A percentile compares a stretch with the other conserved stretches of the same genome.
phyloP scores from a whole-genome alignment of 345 rosid genomes.

The Rhodomyrtus tomentosa region DNA sequence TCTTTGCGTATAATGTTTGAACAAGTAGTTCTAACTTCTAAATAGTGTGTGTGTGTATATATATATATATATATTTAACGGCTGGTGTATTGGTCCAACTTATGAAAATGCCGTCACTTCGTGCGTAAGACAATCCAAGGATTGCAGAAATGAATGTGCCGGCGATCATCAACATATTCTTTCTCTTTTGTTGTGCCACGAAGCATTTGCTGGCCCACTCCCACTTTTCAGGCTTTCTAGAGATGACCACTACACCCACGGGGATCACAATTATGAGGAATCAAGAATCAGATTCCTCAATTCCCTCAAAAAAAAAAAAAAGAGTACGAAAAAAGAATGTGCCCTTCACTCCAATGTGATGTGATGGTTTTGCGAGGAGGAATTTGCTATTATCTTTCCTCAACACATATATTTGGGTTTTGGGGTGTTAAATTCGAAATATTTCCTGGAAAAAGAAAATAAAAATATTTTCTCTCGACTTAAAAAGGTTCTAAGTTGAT shows the following conservation, averaged over 20 bases:
- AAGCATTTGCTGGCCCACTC: neutral
- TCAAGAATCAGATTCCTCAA: neutral
- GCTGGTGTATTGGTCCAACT: neutral
- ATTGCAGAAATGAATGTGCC: neutral
- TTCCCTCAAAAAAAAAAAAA: neutral
- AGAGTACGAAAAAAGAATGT: neutral
- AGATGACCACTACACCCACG: neutral
- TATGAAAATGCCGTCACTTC: neutral
- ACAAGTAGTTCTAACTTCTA: neutral
- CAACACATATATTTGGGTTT: too few species aligned
- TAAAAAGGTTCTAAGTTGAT: too few species aligned
- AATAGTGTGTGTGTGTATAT: accelerated
- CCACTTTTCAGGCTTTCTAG: neutral
- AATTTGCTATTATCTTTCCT: neutral
- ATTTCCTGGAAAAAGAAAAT: too few species aligned
- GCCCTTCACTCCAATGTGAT: neutral
- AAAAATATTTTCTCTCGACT: too few species aligned
- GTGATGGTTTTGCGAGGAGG: neutral
- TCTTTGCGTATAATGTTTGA: neutral
- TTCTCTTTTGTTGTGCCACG: neutral
- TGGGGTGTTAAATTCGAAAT: too few species aligned
- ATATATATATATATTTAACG: too few species aligned
- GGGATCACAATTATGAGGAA: neutral
- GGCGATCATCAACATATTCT: too few species aligned
- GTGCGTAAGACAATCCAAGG: neutral